phyloP scores from a whole-genome alignment of 148 eudicot species.

The Limonium bicolor region DNA sequence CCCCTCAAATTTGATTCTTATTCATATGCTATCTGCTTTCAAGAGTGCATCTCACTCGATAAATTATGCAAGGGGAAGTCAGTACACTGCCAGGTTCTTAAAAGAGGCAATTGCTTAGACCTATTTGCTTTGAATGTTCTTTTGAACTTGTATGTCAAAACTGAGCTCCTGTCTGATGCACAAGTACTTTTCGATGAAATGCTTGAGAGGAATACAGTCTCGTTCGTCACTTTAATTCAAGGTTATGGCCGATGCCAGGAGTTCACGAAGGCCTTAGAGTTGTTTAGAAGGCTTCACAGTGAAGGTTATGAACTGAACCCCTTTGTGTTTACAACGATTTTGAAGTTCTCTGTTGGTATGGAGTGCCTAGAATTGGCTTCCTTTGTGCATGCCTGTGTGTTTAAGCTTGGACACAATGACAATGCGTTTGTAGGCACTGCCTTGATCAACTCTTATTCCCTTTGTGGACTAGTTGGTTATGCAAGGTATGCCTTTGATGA shows the following conservation, averaged over 20 bases:
- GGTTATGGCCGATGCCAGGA: conserved; percentile 23
- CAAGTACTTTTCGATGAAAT: conserved; percentile 55
- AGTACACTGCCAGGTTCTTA: conserved; percentile 41
- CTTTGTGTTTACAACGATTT: conserved; percentile 58
- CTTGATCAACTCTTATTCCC: conserved; percentile 61
- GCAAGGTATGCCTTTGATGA: conserved; percentile 52
- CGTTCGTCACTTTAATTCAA: conserved; percentile 57
- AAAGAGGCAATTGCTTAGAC: conserved; percentile 53
- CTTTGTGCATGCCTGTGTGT: conserved; percentile 34
- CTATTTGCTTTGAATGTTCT: conserved; percentile 49
- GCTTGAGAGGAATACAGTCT: conserved; percentile 38
- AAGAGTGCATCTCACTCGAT: conserved; percentile 21
- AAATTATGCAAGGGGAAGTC: conserved; percentile 21
- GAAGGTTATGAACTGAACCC: conserved; percentile 69
- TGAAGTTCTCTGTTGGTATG: conserved; percentile 62
- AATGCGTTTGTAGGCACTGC: conserved; percentile 77
- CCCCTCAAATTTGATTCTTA: conserved; percentile 20
- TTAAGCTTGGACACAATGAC: conserved; percentile 41
- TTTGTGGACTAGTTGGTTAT: conserved; percentile 30
- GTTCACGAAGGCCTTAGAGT: conserved; percentile 24
- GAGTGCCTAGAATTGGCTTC: conserved; percentile 25
- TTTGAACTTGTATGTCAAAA: conserved; percentile 48
- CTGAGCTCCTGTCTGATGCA: conserved; percentile 25
- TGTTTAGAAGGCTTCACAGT: conserved; percentile 37
- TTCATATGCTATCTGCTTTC: conserved; percentile 32